A percentile compares a stretch with the other conserved stretches of the same genome.
These are phyloP conservation scores for Sicyos baderoa DNA, from an alignment of 306 rosid species.

Conservation along the genomic window DNA sequence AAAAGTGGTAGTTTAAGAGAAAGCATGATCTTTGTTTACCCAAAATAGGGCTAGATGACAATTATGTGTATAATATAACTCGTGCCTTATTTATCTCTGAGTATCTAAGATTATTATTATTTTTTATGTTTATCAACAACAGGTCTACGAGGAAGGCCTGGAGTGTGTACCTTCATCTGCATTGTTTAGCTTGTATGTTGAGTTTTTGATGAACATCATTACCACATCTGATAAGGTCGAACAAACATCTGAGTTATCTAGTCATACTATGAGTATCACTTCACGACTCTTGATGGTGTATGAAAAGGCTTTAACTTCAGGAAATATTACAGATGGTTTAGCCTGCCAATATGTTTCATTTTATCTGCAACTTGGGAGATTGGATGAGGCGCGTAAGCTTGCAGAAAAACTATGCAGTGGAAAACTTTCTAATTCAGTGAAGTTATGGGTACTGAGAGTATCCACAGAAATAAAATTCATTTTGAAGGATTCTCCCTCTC, in stretches of 20 bases:
- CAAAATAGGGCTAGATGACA: not conserved
- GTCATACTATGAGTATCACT: constrained; percentile 24
- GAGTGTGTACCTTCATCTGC: constrained; percentile 42
- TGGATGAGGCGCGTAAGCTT: constrained; percentile 57
- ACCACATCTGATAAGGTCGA: constrained; percentile 31
- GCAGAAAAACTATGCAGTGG: constrained; percentile 55
- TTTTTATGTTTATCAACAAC: constrained; percentile 16
- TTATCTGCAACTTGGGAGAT: constrained; percentile 50
- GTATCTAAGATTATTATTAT: constrained; percentile 15
- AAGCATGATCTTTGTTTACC: not conserved
- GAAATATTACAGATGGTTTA: constrained; percentile 54
- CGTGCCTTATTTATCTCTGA: constrained; percentile 1
- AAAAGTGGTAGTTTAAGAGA: not conserved
- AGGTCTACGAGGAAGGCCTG: constrained; percentile 88
- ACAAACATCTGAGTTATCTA: constrained; percentile 19
- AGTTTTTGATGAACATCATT: constrained; percentile 43
- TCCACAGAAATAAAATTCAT: constrained; percentile 45
- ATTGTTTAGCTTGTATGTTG: constrained; percentile 45
- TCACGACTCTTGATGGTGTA: constrained; percentile 44
- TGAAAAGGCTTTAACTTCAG: constrained; percentile 65
- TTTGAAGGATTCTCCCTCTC: constrained; percentile 33
- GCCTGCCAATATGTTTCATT: constrained; percentile 54
- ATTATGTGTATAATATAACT: not conserved
- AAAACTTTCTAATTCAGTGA: constrained; percentile 43
- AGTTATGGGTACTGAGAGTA: constrained; percentile 49